A percentile compares a stretch with the other conserved stretches of the same genome.
Conservation (phyloP, 352 stramenopile genomes). For the Pythium pyrilobum region DNA sequence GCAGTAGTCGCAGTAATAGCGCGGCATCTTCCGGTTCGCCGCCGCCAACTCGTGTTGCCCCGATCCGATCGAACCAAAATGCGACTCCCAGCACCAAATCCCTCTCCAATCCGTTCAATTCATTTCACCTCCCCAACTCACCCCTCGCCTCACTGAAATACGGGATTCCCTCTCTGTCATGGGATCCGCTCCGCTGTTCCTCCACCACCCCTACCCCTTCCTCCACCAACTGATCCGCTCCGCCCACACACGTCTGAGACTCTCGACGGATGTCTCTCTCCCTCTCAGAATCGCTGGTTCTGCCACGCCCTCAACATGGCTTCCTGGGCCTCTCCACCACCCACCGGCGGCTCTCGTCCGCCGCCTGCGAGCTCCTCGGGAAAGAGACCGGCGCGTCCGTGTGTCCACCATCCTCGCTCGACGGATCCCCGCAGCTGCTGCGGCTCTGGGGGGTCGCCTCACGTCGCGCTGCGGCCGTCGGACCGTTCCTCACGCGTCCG, state of each 20-base stretch:
- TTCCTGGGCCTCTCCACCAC: slow-evolving; percentile 17
- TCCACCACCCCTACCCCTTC: slow-evolving; percentile 1
- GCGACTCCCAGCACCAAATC: too few species aligned
- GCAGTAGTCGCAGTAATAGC: slow-evolving; percentile 95
- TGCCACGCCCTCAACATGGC: neutral
- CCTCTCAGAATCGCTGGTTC: slow-evolving; percentile 7
- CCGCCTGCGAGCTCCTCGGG: neutral
- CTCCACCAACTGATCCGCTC: neutral
- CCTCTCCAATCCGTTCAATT: slow-evolving; percentile 21
- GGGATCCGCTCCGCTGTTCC: neutral
- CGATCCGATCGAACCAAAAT: too few species aligned
- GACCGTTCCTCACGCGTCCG: neutral
- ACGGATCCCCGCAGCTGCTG: neutral
- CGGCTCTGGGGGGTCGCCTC: neutral
- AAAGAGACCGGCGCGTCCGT: too few species aligned
- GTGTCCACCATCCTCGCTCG: slow-evolving; percentile 17
- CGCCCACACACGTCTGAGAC: neutral
- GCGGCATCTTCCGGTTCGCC: slow-evolving; percentile 54
- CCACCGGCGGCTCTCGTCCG: slow-evolving; percentile 1
- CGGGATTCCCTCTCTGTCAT: neutral
- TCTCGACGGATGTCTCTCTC: too few species aligned
- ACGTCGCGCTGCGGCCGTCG: too few species aligned
- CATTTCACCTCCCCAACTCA: too few species aligned
- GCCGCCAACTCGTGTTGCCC: neutral
- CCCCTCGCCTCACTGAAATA: neutral